A percentile compares a stretch with the other conserved stretches of the same genome.
Conservation (phyloP, 495 filamentous ascomycete genomes). For the Neurospora tetrasperma region DNA sequence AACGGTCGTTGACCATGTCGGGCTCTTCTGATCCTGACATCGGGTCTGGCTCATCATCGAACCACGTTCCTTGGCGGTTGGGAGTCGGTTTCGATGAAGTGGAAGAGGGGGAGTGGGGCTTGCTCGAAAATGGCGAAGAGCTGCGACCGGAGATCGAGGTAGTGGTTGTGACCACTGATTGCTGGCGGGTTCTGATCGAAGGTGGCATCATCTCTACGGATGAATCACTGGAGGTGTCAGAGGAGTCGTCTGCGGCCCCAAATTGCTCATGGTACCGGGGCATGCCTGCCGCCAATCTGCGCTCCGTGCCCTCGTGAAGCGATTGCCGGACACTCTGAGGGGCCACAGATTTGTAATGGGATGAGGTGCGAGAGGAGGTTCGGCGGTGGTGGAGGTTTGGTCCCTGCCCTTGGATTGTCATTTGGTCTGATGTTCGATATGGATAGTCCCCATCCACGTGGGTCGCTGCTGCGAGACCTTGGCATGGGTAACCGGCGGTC, state of each 20-base stretch:
- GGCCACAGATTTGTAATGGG: neutral
- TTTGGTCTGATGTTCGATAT: slow-evolving; percentile 3
- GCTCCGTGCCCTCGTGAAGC: neutral
- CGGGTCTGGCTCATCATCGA: slow-evolving; percentile 21
- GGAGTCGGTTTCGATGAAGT: slow-evolving; percentile 6
- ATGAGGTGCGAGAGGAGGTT: neutral
- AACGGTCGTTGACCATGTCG: neutral
- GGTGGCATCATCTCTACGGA: slow-evolving; percentile 18
- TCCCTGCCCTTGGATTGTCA: neutral
- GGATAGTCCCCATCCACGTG: slow-evolving; percentile 11
- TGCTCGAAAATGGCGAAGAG: slow-evolving; percentile 18
- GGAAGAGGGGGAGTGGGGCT: slow-evolving; percentile 9
- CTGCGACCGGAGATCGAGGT: slow-evolving; percentile 25
- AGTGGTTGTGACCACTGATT: slow-evolving; percentile 26
- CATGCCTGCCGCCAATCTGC: neutral
- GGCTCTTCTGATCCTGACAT: neutral
- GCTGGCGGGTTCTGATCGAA: slow-evolving; percentile 21
- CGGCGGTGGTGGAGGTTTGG: neutral
- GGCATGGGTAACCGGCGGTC: slow-evolving; percentile 30
- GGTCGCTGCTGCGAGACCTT: slow-evolving; percentile 17
- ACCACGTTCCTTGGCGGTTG: slow-evolving; percentile 22
- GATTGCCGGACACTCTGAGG: neutral
- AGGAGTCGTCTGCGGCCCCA: neutral
- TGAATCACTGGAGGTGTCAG: slow-evolving; percentile 18
- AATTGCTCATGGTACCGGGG: neutral